Base-by-base conservation (phyloP, 2,329 filamentous ascomycete genomes). In the Teratosphaeria nubilosa region DNA sequence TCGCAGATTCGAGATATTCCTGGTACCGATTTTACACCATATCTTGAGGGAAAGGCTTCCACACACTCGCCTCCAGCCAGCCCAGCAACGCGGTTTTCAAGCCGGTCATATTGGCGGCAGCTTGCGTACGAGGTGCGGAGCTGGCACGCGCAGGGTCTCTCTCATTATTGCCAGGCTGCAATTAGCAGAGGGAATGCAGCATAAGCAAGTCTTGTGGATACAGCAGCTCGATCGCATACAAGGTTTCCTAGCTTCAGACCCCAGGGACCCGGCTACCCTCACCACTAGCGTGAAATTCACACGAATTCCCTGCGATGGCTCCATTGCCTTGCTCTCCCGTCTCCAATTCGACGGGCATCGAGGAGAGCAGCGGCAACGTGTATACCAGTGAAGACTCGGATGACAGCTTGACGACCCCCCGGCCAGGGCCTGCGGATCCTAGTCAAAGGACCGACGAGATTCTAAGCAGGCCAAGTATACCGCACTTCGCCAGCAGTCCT, bases 321-420 rank as follows among this genome's bases (percentile, higher is more conserved):
- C 61, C 62, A 37, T 54, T 62, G 53, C 69, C 69, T 48, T 71
- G 69, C 59, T 70, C 69, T 10, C 69, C 69, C 27, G 69, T 68
- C 52, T 69, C 66, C 56, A 66, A 66, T 53, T 70, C 68, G 27
- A 64, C 67, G 22, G 64, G 64, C 22, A 68, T 67, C 20, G 61
- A 65, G 55, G 62, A 48, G 41, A 48, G 41, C 41, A 48, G 41
- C 20, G 41, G 41, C 1, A 48, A 48, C 41, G 41, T 48, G n/a
- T 48, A 48, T 22, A 58, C 63, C 51, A 61, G 63, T 34, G 67
- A 65, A 27, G 68, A 71, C 27, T 68, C 66, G 16, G 69, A 70
- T 55, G 66, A 67, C 55, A 65, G 63, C 31, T 66, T 70, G 20
- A 70, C 67, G 32, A 72, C 69, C 20, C 69, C 69, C 22, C 64